A percentile compares a stretch with the other conserved stretches of the same genome.
phyloP scores from a whole-genome alignment of 1,284 basidiomycete species.

The Cutaneotrichosporon cutaneum region DNA sequence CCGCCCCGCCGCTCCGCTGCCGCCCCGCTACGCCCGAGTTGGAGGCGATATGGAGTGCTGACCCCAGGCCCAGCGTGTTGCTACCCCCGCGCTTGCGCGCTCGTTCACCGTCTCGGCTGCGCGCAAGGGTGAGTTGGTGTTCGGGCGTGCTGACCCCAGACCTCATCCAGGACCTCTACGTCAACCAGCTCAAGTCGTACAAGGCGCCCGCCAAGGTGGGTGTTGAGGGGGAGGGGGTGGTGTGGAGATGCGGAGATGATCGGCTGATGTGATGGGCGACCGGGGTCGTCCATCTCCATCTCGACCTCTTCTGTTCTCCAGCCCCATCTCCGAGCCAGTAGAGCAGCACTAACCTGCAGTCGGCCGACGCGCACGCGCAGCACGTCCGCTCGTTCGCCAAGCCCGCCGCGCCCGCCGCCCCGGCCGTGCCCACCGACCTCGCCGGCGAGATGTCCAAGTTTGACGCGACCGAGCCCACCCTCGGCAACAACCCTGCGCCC shows the following conservation, averaged over 20 bases:
- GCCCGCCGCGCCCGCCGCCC: slow-evolving; percentile 67
- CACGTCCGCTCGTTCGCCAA: slow-evolving; percentile 70
- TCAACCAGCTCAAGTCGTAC: slow-evolving; percentile 86
- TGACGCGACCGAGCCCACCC: slow-evolving; percentile 69
- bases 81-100: slow-evolving; percentile 41
- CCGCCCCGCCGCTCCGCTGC: background rate
- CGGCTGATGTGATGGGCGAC: background rate
- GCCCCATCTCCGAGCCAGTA: background rate
- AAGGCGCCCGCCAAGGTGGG: slow-evolving; percentile 60
- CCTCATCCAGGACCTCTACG: slow-evolving; percentile 86
- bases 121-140: slow-evolving; percentile 64
- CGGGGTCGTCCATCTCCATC: slow-evolving; percentile 47
- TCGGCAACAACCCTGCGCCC: slow-evolving; percentile 52
- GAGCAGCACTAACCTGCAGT: slow-evolving; percentile 53
- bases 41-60: background rate
- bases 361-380: slow-evolving; percentile 79
- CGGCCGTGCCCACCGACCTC: slow-evolving; percentile 71
- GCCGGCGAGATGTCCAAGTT: slow-evolving; percentile 78
- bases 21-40: background rate
- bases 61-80: slow-evolving; percentile 39
- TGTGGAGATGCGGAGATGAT: background rate
- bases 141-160: slow-evolving; percentile 57
- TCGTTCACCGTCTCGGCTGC: slow-evolving; percentile 65
- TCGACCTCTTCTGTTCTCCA: background rate
- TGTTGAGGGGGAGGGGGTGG: slow-evolving; percentile 7